A percentile compares a stretch with the other conserved stretches of the same genome.
These are phyloP conservation scores for Leucosporidium yakuticum DNA, from an alignment of 768 basidiomycete genomes.

Conservation along the genomic window DNA sequence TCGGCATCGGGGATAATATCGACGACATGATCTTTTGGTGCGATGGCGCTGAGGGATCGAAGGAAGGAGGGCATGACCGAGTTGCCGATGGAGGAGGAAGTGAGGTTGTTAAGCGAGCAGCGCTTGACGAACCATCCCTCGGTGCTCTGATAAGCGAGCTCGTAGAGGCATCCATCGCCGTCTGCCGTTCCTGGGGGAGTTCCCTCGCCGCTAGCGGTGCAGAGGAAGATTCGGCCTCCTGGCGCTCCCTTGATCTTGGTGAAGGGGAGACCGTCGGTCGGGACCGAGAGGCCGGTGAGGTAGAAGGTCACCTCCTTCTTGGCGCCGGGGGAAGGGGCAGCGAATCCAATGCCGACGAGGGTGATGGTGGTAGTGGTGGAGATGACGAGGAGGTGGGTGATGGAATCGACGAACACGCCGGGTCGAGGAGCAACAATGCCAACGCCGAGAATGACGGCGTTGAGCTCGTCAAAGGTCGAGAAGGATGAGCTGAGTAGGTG, in stretches of 20 bases:
- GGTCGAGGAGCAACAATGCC: conserved; percentile 78
- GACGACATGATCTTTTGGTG: conserved; percentile 39
- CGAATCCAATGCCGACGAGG: conserved; percentile 64
- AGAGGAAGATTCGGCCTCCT: conserved; percentile 87
- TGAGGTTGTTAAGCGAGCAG: conserved; percentile 70
- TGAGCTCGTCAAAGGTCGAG: conserved; percentile 82
- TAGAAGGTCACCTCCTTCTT: conserved; percentile 79
- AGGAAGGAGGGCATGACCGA: conserved; percentile 45
- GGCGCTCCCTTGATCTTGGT: conserved; percentile 68
- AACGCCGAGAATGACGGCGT: conserved; percentile 81
- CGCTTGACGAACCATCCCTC: conserved; percentile 90
- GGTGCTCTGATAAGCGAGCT: conserved; percentile 80
- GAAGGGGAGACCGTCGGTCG: conserved; percentile 74
- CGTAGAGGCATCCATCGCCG: conserved; percentile 82
- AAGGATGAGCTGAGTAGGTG: conserved; percentile 64
- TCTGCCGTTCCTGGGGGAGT: conserved; percentile 48
- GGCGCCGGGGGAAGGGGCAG: conserved; percentile 42
- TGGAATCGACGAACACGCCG: conserved; percentile 83
- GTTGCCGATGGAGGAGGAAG: conserved; percentile 50
- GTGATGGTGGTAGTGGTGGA: conserved; percentile 78
- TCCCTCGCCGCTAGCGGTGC: conserved; percentile 36
- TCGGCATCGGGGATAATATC: conserved; percentile 40
- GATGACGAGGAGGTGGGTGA: conserved; percentile 78
- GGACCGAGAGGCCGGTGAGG: conserved; percentile 74
- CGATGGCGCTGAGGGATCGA: conserved; percentile 19